Conservation (phyloP, 805 yeast species). For the Soucietia sequanensis region DNA sequence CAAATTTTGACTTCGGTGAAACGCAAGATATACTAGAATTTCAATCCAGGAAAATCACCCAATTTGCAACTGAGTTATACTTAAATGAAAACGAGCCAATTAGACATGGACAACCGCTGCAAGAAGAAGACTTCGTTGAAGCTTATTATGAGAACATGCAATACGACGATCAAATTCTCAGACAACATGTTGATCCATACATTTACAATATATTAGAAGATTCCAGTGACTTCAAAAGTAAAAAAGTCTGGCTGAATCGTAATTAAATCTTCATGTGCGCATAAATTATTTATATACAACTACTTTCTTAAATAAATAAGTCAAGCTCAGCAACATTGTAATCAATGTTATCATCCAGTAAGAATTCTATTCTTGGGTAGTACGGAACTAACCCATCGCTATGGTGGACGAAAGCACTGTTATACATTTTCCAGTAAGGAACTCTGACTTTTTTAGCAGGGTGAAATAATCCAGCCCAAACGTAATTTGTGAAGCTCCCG, state of each 20-base stretch:
- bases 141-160: no score
- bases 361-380: slow-evolving; percentile 59
- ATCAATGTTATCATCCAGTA: slow-evolving; percentile 19
- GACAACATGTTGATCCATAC: no score
- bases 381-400: slow-evolving; percentile 78
- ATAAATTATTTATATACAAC: not conserved
- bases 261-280: no score
- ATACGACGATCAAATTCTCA: no score
- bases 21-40: slow-evolving; percentile 48
- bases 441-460: slow-evolving; percentile 85
- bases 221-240: no score
- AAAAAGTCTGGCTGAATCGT: no score
- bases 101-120: not conserved
- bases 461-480: slow-evolving; percentile 88
- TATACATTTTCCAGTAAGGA: slow-evolving; percentile 85
- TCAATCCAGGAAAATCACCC: slow-evolving; percentile 54
- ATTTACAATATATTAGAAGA: no score
- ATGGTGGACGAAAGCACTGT: slow-evolving; percentile 69
- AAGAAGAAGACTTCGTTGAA: not conserved
- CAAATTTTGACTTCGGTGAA: slow-evolving; percentile 28
- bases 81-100: slow-evolving; percentile 24
- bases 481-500: slow-evolving; percentile 70
- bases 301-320: slow-evolving; percentile 25
- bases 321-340: slow-evolving; percentile 53
- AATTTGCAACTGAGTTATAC: slow-evolving; percentile 41